phyloP scores from a whole-genome alignment of 495 filamentous ascomycete genomes.

The Penicillium odoratum region DNA sequence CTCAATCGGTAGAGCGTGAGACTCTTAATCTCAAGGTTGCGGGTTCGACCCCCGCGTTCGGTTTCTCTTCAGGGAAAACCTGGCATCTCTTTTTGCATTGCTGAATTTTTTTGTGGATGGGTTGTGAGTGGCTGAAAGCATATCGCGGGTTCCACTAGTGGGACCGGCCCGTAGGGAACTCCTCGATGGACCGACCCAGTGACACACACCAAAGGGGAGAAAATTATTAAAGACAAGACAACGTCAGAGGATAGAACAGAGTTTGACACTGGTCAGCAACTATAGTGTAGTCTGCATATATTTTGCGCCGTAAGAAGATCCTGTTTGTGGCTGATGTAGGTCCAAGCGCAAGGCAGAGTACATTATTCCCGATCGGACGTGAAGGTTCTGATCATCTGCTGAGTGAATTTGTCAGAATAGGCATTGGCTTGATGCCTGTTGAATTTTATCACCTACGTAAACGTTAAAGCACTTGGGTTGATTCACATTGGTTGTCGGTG shows the following conservation, averaged over 20 bases:
- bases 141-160: constrained; percentile 13
- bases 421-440: neutral
- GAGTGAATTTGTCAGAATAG: neutral
- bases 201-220: neutral
- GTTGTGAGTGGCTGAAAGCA: constrained; percentile 16
- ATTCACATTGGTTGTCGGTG: neutral
- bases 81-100: constrained; percentile 18
- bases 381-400: constrained; percentile 16
- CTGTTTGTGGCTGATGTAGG: constrained; percentile 14
- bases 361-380: constrained; percentile 9
- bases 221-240: neutral
- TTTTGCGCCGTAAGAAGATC: constrained; percentile 1
- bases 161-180: constrained; percentile 5
- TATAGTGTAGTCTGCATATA: neutral
- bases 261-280: neutral
- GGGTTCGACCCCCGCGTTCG: constrained; percentile 60
- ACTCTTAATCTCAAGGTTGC: constrained; percentile 63
- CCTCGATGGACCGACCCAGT: neutral
- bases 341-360: constrained; percentile 28
- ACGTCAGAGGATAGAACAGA: neutral
- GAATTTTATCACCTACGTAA: neutral
- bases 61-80: constrained; percentile 34
- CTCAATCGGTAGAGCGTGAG: constrained; percentile 62
- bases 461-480: neutral
- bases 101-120: constrained; percentile 14